Conservation (phyloP, 176 grass and related monocot species). For the Lolium multiflorum region DNA sequence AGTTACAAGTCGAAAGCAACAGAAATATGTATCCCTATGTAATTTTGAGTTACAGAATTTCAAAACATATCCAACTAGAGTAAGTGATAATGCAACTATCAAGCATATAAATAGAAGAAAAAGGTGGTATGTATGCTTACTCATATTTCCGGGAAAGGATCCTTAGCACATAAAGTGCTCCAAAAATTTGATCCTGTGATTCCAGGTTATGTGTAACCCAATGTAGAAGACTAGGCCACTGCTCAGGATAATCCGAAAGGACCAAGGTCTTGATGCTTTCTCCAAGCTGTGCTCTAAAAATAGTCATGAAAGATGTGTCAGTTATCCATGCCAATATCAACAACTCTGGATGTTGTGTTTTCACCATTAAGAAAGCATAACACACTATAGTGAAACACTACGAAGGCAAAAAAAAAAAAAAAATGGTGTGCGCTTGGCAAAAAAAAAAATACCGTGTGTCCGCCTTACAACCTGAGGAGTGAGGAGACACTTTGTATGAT, state of each 20-base stretch:
- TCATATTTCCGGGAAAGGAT: slow-evolving; percentile 94
- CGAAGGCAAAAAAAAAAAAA: neutral
- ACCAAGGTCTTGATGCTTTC: slow-evolving; percentile 97
- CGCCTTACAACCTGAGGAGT: slow-evolving; percentile 13
- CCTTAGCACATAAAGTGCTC: slow-evolving; percentile 84
- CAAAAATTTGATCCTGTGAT: slow-evolving; percentile 83
- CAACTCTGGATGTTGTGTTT: neutral
- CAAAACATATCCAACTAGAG: slow-evolving; percentile 1
- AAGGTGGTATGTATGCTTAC: slow-evolving; percentile 54
- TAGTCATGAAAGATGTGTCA: slow-evolving; percentile 34
- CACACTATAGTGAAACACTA: neutral
- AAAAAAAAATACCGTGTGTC: neutral
- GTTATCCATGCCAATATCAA: slow-evolving; percentile 31
- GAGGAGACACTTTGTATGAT: neutral
- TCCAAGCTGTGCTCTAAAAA: slow-evolving; percentile 80
- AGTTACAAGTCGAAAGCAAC: neutral
- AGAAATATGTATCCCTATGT: neutral
- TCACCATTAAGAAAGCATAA: slow-evolving; percentile 6
- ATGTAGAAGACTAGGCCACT: slow-evolving; percentile 86
- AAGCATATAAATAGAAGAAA: slow-evolving; percentile 7
- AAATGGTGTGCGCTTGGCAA: neutral
- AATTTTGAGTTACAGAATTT: neutral
- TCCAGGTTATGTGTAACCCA: slow-evolving; percentile 84
- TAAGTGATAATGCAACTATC: neutral
- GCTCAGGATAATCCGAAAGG: slow-evolving; percentile 84